phyloP scores from a whole-genome alignment of 441 rosid genomes.

The Populus hybrid region DNA sequence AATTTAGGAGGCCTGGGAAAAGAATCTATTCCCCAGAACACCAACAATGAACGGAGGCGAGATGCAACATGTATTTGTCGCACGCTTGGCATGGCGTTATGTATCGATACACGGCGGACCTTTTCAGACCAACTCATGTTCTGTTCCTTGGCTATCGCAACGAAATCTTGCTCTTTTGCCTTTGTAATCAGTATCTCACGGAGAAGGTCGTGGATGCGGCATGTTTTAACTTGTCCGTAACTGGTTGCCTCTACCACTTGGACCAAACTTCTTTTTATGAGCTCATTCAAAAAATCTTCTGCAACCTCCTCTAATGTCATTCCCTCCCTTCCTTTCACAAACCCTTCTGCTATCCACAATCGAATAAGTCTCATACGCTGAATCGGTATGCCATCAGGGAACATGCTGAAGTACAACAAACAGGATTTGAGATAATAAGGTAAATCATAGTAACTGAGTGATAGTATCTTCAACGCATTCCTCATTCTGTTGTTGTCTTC shows the following conservation, averaged over 20 bases:
- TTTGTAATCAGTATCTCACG: constrained; percentile 16
- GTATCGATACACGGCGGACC: constrained; percentile 37
- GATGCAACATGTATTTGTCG: constrained; percentile 17
- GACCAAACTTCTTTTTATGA: constrained; percentile 24
- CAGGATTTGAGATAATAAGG: constrained; percentile 26
- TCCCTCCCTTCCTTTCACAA: constrained; percentile 24
- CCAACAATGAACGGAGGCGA: constrained; percentile 39
- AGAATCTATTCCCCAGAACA: constrained; percentile 28
- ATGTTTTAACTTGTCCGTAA: constrained; percentile 22
- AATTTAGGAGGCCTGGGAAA: background rate
- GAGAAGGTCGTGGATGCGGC: constrained; percentile 25
- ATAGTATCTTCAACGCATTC: constrained; percentile 6
- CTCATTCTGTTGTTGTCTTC: constrained; percentile 2
- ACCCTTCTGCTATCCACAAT: constrained; percentile 32
- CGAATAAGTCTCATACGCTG: constrained; percentile 16
- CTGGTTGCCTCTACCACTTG: constrained; percentile 13
- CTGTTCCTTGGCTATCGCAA: constrained; percentile 30
- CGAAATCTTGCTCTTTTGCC: constrained; percentile 22
- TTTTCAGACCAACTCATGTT: constrained; percentile 32
- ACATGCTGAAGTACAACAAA: constrained; percentile 25
- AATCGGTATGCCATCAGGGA: constrained; percentile 21
- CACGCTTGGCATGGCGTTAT: constrained; percentile 19
- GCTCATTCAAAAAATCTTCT: constrained; percentile 22
- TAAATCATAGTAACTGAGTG: constrained; percentile 21
- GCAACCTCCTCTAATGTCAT: constrained; percentile 26